A percentile compares a stretch with the other conserved stretches of the same genome.
phyloP scores from a whole-genome alignment of 805 yeast genomes.

The Teunomyces panamensis region DNA sequence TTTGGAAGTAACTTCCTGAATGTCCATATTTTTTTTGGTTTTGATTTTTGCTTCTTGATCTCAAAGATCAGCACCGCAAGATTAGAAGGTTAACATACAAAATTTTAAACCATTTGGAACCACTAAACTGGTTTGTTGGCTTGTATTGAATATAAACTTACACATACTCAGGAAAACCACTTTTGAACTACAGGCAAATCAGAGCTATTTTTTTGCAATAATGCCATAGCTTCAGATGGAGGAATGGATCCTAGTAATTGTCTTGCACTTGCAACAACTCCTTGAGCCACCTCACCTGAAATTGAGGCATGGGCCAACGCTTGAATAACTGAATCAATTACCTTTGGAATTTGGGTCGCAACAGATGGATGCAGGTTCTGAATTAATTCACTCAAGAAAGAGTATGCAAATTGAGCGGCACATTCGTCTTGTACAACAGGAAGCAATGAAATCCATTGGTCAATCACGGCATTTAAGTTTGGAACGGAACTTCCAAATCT shows the following conservation, averaged over 20 bases:
- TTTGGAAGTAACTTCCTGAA: neutral
- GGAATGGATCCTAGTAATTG: constrained; percentile 62
- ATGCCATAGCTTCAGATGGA: constrained; percentile 61
- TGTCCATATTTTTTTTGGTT: neutral
- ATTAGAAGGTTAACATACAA: neutral
- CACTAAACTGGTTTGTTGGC: neutral
- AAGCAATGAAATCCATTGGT: constrained; percentile 75
- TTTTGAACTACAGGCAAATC: constrained; percentile 60
- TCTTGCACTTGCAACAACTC: constrained; percentile 60
- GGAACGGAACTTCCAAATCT: constrained; percentile 58
- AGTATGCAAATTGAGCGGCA: constrained; percentile 83
- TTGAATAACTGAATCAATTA: constrained; percentile 67
- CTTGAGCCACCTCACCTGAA: constrained; percentile 68
- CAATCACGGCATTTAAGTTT: constrained; percentile 58
- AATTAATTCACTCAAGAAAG: constrained; percentile 56
- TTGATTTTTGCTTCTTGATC: neutral
- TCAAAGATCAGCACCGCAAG: constrained; percentile 1
- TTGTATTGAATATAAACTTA: neutral
- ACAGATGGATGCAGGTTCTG: constrained; percentile 36
- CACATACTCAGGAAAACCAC: constrained; percentile 41
- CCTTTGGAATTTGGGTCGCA: constrained; percentile 54
- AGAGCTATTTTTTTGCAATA: constrained; percentile 61
- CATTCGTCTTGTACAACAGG: constrained; percentile 84
- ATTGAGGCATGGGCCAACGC: constrained; percentile 70
- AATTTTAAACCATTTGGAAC: neutral